Evolutionary conservation across 805 yeast genomes (phyloP).

Genomic region (Kodamaea fukazawae): DNA sequence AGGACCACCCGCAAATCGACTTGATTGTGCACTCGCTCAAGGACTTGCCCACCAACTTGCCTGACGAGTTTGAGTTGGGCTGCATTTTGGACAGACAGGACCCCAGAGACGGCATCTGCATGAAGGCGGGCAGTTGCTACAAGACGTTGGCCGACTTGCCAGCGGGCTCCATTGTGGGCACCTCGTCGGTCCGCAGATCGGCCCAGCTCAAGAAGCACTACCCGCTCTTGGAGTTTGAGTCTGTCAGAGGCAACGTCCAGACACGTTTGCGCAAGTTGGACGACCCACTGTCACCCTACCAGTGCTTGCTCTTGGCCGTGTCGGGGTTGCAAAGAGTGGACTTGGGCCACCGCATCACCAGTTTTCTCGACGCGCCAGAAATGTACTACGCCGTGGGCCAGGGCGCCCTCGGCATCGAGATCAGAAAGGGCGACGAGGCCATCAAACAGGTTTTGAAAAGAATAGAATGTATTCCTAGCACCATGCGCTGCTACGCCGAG

Average conservation of each 20-base stretch:
- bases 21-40: conserved; percentile 91
- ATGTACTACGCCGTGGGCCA: conserved; percentile 99
- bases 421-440: conserved; percentile 63
- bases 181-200: conserved; percentile 89
- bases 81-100: conserved; percentile 85
- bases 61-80: conserved; percentile 86
- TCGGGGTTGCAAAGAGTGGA: conserved; percentile 84
- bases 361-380: conserved; percentile 64
- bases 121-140: conserved; percentile 65
- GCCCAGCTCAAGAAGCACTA: conserved; percentile 80
- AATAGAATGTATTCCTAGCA: conserved; percentile 64
- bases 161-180: conserved; percentile 82
- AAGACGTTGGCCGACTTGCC: conserved; percentile 73
- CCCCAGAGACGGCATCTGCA: conserved; percentile 87
- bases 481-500: conserved; percentile 82
- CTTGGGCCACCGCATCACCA: conserved; percentile 72
- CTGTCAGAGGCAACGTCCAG: conserved; percentile 75
- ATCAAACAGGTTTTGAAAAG: conserved; percentile 58
- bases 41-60: conserved; percentile 88
- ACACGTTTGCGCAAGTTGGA: conserved; percentile 84
- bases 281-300: conserved; percentile 56
- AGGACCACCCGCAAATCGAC: conserved; percentile 67
- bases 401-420: conserved; percentile 94
- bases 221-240: conserved; percentile 76
- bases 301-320: conserved; percentile 83